Percentiles rank a stretch among this genome's conserved stretches.
Evolutionary conservation across 495 filamentous ascomycete genomes (phyloP).

Genomic region (Talaromyces wortmannii): DNA sequence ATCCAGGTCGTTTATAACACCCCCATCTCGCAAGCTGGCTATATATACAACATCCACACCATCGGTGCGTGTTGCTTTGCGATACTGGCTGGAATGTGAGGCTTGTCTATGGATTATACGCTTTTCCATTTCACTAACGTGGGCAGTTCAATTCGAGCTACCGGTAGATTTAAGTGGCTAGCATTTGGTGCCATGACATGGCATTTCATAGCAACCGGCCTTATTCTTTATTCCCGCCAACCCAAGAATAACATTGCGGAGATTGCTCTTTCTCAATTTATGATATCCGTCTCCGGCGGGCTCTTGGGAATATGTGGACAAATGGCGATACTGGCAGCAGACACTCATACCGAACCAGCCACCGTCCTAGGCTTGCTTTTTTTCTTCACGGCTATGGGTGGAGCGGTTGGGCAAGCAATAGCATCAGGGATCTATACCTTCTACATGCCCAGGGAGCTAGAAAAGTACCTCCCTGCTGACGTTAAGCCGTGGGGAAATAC

Average conservation of each 20-base stretch:
- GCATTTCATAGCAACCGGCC: slow-evolving; percentile 47
- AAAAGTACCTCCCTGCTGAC: slow-evolving; percentile 45
- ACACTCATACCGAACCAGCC: slow-evolving; percentile 59
- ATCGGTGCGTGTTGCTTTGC: slow-evolving; percentile 35
- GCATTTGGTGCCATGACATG: slow-evolving; percentile 52
- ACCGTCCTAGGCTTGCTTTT: slow-evolving; percentile 55
- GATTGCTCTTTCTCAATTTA: slow-evolving; percentile 67
- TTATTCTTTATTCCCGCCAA: slow-evolving; percentile 63
- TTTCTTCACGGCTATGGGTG: slow-evolving; percentile 58
- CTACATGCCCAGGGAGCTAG: slow-evolving; percentile 46
- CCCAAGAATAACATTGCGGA: slow-evolving; percentile 52
- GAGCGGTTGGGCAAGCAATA: slow-evolving; percentile 55
- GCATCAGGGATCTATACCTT: slow-evolving; percentile 62
- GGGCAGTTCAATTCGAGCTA: slow-evolving; percentile 45
- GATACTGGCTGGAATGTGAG: slow-evolving; percentile 5
- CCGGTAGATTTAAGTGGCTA: slow-evolving; percentile 48
- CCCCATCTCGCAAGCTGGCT: slow-evolving; percentile 44
- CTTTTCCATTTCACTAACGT: slow-evolving; percentile 27
- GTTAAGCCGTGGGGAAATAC: slow-evolving; percentile 19
- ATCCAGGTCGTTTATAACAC: slow-evolving; percentile 65
- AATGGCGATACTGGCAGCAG: slow-evolving; percentile 60
- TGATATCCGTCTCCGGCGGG: slow-evolving; percentile 57
- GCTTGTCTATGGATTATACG: not conserved
- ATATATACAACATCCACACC: slow-evolving; percentile 44
- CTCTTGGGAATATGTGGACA: slow-evolving; percentile 56